Percentiles rank a stretch among this genome's conserved stretches.
Conservation (phyloP, 2,329 filamentous ascomycete genomes). For the Thelonectria rubi region DNA sequence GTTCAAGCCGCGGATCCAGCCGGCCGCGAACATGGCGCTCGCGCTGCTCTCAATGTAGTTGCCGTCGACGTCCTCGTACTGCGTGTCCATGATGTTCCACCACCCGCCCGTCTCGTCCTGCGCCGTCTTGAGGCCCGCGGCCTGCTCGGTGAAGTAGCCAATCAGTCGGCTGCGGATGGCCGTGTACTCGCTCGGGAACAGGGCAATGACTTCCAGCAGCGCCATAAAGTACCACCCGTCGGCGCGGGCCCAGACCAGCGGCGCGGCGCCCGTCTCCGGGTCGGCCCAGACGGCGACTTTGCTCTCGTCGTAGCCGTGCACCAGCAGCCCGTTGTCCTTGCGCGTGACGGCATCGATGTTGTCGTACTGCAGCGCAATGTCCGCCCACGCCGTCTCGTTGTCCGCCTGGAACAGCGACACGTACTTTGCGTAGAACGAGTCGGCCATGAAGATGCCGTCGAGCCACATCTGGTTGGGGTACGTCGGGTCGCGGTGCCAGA, state of each 20-base stretch:
- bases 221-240: conserved; percentile 65
- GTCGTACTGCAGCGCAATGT: conserved; percentile 56
- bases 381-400: conserved; percentile 49
- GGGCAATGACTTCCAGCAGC: conserved; percentile 59
- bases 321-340: conserved; percentile 53
- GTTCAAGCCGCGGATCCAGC: conserved; percentile 56
- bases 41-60: conserved; percentile 71
- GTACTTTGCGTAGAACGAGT: conserved; percentile 54
- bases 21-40: conserved; percentile 66
- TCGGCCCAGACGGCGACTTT: conserved; percentile 62
- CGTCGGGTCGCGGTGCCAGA: conserved; percentile 59
- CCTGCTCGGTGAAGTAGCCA: conserved; percentile 52
- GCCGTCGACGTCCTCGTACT: conserved; percentile 55
- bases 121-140: conserved; percentile 51
- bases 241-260: conserved; percentile 62
- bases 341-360: conserved; percentile 55
- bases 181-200: conserved; percentile 51
- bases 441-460: conserved; percentile 56
- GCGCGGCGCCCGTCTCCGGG: conserved; percentile 58
- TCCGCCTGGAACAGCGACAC: conserved; percentile 37
- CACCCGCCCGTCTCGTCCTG: conserved; percentile 60
- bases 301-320: conserved; percentile 64
- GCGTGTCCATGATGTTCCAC: conserved; percentile 65
- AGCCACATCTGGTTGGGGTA: conserved; percentile 1
- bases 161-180: conserved; percentile 47